Base-by-base conservation (phyloP, 2,329 filamentous ascomycete genomes). In the Alternaria triticina region DNA sequence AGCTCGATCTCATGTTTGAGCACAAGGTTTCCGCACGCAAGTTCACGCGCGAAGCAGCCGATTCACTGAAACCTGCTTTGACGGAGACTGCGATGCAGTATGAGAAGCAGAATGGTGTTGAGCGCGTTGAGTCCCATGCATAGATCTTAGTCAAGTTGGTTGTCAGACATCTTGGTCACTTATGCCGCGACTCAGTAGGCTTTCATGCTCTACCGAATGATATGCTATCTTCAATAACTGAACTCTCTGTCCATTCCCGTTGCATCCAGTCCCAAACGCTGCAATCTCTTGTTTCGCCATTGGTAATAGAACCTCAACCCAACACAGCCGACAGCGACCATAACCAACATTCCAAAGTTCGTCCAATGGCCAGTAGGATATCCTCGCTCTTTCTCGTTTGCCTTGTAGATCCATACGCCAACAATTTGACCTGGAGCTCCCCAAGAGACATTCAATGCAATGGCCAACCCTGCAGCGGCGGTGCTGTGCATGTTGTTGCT, bases 391-490 rank as follows among this genome's bases (percentile, higher is more conserved):
- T 84, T 85, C 76, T 93, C 89, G 11, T 86, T 80, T 1, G 86
- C 83, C 72, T 90, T 90, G 79, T 92, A 92, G 65, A 91, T 92
- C 89, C 89, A 93, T 1, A 91, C 89, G 0, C 90, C 90, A 0
- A 88, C 86, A 44, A 93, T 92, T 76, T 92, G 90, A 0, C 90
- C 90, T 0, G 90, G 84, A 0, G 89, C 90, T 0, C 89, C 90
- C 52, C 91, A 84, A 2, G 87, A 88, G 15, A 92, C 86, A 66
- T 92, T 92, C 65, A 93, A 79, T 0, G 90, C 90, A 59, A 92
- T 90, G 2, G 90, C 90, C 11, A 93, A 83, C 0, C 90, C 90
- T 0, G 87, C 87, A 0, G 89, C 85, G 0, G 87, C 87, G 0
- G 90, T 91, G 58, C 84, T 88, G 72, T 86, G 87, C 52, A 91